Evolutionary conservation across 1,284 basidiomycete genomes (phyloP).

Genomic region (Trametes polyzona): DNA sequence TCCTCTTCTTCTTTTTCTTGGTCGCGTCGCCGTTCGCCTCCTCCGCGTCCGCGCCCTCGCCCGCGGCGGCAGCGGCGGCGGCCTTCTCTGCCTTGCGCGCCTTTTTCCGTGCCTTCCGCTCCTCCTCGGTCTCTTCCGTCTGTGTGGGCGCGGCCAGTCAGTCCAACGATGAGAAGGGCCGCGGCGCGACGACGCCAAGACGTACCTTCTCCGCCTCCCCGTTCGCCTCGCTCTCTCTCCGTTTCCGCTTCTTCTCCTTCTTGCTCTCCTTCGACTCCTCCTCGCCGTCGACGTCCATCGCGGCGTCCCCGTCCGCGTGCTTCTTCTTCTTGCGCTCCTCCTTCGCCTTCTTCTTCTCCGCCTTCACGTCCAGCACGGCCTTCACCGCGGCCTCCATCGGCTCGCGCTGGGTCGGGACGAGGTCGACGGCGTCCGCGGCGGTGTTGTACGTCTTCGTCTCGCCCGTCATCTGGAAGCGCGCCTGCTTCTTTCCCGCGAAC

Average conservation of each 20-base stretch:
- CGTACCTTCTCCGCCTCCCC: constrained; percentile 49
- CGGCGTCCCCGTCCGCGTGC: constrained; percentile 45
- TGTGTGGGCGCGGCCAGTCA: constrained; percentile 30
- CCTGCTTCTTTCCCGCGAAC: constrained; percentile 69
- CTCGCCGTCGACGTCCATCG: constrained; percentile 30
- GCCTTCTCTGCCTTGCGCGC: constrained; percentile 75
- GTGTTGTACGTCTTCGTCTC: constrained; percentile 83
- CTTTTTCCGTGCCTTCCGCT: constrained; percentile 74
- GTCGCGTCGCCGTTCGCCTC: constrained; percentile 46
- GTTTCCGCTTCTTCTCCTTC: constrained; percentile 75
- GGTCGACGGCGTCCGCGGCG: constrained; percentile 76
- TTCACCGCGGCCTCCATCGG: constrained; percentile 68
- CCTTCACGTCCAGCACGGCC: constrained; percentile 76
- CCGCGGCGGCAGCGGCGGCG: constrained; percentile 50
- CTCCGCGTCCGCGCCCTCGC: constrained; percentile 40
- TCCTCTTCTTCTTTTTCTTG: constrained; percentile 75
- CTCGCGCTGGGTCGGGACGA: constrained; percentile 84
- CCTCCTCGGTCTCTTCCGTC: constrained; percentile 69
- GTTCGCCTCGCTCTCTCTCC: constrained; percentile 59
- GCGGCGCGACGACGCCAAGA: constrained; percentile 12
- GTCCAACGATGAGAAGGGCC: constrained; percentile 8
- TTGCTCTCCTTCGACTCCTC: constrained; percentile 40
- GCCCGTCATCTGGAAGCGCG: constrained; percentile 79
- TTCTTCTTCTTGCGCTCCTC: constrained; percentile 59
- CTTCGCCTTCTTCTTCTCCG: constrained; percentile 78